Conservation (phyloP, 805 yeast species). For the Pichia nanzhaoensis region DNA sequence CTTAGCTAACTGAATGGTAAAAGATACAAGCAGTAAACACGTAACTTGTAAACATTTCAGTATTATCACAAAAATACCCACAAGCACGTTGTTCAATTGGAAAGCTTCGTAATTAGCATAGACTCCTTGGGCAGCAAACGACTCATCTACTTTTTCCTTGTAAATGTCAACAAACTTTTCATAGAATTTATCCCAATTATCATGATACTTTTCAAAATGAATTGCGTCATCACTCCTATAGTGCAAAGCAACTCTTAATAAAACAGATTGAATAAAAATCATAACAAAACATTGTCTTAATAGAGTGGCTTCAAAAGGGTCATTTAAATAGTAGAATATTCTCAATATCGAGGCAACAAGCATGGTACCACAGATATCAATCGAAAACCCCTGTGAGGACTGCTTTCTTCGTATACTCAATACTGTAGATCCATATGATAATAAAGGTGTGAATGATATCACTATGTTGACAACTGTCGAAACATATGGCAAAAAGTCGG, state of each 20-base stretch:
- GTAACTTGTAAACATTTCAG: conserved; percentile 16
- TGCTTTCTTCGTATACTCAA: conserved; percentile 55
- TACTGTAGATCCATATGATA: conserved; percentile 83
- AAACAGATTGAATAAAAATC: conserved; percentile 68
- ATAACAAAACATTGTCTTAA: conserved; percentile 76
- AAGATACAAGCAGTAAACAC: conserved; percentile 9
- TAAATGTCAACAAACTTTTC: conserved; percentile 23
- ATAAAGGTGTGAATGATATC: conserved; percentile 74
- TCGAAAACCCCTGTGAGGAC: conserved; percentile 73
- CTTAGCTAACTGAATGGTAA: conserved; percentile 23
- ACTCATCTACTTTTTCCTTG: conserved; percentile 13
- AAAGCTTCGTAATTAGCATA: neutral
- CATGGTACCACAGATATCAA: conserved; percentile 94
- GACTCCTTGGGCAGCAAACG: conserved; percentile 11
- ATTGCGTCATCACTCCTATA: conserved; percentile 44
- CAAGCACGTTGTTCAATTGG: neutral
- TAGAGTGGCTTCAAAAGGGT: conserved; percentile 76
- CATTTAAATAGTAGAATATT: conserved; percentile 68
- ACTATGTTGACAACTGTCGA: conserved; percentile 49
- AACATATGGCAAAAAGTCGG: conserved; percentile 27
- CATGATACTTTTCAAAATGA: conserved; percentile 29
- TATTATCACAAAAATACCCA: conserved; percentile 8
- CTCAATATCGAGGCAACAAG: conserved; percentile 66
- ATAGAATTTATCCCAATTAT: conserved; percentile 25
- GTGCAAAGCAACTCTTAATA: conserved; percentile 56